These are phyloP conservation scores for Ailanthus altissimus DNA, from an alignment of 345 rosid species.

Conservation along the genomic window DNA sequence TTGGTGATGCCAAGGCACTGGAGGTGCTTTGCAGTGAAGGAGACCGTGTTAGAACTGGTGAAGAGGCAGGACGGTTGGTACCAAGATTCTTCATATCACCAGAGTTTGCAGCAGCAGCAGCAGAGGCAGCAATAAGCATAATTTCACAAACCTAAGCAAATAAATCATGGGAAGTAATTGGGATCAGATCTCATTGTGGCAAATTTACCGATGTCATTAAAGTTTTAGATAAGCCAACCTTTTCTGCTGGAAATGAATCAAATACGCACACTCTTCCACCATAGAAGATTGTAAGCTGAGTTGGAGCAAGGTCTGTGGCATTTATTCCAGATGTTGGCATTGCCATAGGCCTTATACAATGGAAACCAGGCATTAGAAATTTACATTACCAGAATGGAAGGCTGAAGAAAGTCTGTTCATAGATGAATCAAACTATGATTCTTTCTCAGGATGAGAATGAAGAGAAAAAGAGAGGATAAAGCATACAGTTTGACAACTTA, in stretches of 20 bases:
- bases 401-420: not conserved
- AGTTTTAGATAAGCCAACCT: constrained; percentile 42
- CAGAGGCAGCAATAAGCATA: constrained; percentile 56
- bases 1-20: constrained; percentile 56
- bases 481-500: not conserved
- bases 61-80: constrained; percentile 35
- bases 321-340: constrained; percentile 38
- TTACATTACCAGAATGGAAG: not conserved
- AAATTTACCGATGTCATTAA: constrained; percentile 2
- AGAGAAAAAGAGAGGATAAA: not conserved
- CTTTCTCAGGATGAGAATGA: not conserved
- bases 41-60: constrained; percentile 75
- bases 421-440: too few relatives aligned
- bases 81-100: constrained; percentile 47
- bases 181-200: not conserved
- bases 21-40: constrained; percentile 77
- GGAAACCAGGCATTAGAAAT: not conserved
- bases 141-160: constrained; percentile 65
- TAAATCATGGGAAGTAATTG: constrained; percentile 4
- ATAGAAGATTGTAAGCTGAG: constrained; percentile 82
- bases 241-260: constrained; percentile 64
- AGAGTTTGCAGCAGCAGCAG: constrained; percentile 44
- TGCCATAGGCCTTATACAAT: constrained; percentile 36
- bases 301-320: constrained; percentile 32
- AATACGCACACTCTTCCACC: constrained; percentile 74